Evolutionary conservation across 2,329 filamentous ascomycete genomes (phyloP), one percentile per base, ranked within the genome.

Genomic region (Claviceps sp.): DNA sequence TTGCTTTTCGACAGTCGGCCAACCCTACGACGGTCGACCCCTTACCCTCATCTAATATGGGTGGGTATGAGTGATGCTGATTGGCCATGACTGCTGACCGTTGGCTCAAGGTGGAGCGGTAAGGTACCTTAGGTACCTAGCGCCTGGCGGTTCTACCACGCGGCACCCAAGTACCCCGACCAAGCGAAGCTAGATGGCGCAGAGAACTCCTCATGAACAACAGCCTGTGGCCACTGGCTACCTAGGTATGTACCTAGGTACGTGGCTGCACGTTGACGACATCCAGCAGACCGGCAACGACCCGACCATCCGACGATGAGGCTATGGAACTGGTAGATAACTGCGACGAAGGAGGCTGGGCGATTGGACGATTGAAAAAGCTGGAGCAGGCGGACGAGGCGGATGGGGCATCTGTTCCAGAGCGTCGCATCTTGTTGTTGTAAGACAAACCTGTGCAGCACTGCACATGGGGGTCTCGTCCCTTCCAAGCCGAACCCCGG

Each of bases 181-280:
- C 9, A 34, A 34, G 29, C 29, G 29, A 34, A 11, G 29, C 29
- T 34, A 34, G 29, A 34, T 34, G 29, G 29, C 29, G 9, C 29
- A 34, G 29, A 34, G 29, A 34, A 11, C 29, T 9, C 11, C 29
- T 9, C 29, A 34, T 34, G 29, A 34, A 34, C 29, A 34, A 34
- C 29, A 34, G 29, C 29, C 29, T 29, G 14, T 26, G 29, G 43
- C 49, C n/a, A n/a, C n/a, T n/a, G n/a, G n/a, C n/a, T 37, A n/a
- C 20, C 7, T 26, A n/a, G n/a, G n/a, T n/a, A 22, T n/a, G n/a
- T 37, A n/a, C 20, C 7, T 26, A n/a, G n/a, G n/a, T n/a, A 22
- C 26, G 40, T n/a, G 50, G 54, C 58, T 60, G 58, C 58, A 55
- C 52, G 56, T 56, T 60, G 57, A 60, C 57, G 57, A 59, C 58